These are phyloP conservation scores for Ambrosiella beaveri DNA, from an alignment of 2,329 filamentous ascomycete genomes.

Conservation along the genomic window DNA sequence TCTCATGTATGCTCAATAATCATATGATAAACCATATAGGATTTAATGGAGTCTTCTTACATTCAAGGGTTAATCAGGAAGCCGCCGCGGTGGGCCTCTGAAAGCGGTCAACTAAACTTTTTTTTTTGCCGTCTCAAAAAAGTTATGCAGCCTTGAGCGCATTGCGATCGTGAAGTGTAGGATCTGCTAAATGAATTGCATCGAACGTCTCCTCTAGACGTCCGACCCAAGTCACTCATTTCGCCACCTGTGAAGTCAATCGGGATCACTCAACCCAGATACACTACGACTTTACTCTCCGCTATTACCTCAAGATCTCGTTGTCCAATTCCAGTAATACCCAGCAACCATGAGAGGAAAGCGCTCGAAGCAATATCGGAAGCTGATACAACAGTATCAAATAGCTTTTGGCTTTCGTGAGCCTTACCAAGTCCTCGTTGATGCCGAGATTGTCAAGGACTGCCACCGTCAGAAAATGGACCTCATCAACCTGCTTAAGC, in stretches of 20 bases:
- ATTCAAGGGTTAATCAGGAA: not conserved
- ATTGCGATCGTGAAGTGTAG: not conserved
- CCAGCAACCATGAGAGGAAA: conserved; percentile 29
- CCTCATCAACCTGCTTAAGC: conserved; percentile 55
- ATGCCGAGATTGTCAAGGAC: conserved; percentile 70
- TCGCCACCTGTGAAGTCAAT: not conserved
- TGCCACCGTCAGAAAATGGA: conserved; percentile 80
- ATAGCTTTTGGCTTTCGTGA: conserved; percentile 80
- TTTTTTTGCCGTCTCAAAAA: conserved; percentile 13
- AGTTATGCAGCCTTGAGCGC: conserved; percentile 1
- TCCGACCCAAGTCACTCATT: not conserved
- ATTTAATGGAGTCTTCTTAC: not conserved
- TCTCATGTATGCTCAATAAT: no score
- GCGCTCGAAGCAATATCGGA: conserved; percentile 41
- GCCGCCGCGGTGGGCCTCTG: not conserved
- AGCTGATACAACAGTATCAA: conserved; percentile 86
- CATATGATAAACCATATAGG: no score
- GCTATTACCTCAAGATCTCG: not conserved
- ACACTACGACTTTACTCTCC: not conserved
- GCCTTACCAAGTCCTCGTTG: conserved; percentile 83
- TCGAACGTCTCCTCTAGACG: not conserved
- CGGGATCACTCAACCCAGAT: no score
- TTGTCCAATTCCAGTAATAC: not conserved
- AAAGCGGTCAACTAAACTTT: conserved; percentile 12
- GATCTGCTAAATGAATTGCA: not conserved